Conservation (phyloP, 306 rosid genomes). For the Lathyrus sativus region DNA sequence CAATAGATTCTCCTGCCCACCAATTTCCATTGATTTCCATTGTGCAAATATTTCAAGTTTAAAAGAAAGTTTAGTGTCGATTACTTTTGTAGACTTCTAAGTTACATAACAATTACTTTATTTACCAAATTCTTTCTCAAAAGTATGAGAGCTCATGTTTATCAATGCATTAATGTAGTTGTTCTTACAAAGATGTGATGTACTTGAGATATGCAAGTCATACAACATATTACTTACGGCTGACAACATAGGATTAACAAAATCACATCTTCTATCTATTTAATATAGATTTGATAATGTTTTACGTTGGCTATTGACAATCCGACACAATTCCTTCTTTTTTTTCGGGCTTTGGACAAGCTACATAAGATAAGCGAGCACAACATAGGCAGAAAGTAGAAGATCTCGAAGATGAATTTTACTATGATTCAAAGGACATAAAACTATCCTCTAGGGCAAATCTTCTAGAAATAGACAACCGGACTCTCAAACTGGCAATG, state of each 20-base stretch:
- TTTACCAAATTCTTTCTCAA: not conserved
- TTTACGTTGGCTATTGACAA: not conserved
- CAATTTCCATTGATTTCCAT: not conserved
- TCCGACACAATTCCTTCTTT: not conserved
- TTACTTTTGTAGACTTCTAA: conserved; percentile 1
- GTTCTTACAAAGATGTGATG: not conserved
- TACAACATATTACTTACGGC: not conserved
- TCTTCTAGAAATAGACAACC: conserved; percentile 1
- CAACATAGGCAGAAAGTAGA: not conserved
- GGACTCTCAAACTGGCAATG: not conserved
- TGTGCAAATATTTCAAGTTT: not conserved
- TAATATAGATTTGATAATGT: not conserved
- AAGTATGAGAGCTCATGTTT: not conserved
- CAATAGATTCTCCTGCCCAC: not conserved
- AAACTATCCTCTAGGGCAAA: conserved; percentile 3
- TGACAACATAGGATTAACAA: not conserved
- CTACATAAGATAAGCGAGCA: not conserved
- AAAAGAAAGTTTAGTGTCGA: not conserved
- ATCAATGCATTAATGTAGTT: not conserved
- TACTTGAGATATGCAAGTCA: not conserved
- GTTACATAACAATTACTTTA: not conserved
- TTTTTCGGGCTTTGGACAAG: not conserved
- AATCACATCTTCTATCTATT: not conserved
- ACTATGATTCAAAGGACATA: not conserved
- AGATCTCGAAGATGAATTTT: not conserved